Conservation (phyloP, 768 basidiomycete genomes). For the Sistotremastrum suecicum region DNA sequence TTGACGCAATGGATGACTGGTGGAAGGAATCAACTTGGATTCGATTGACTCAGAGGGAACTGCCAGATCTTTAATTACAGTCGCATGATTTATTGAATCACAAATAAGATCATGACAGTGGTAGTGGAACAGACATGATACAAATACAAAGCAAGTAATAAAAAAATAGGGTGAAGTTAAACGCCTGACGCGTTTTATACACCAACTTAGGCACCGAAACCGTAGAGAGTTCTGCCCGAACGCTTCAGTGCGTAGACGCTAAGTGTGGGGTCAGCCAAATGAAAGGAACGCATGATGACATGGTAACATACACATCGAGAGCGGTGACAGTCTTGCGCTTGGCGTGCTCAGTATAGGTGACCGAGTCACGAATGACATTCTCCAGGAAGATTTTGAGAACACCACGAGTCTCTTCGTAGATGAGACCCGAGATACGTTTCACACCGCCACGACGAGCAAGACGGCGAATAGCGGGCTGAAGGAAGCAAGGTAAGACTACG, state of each 20-base stretch:
- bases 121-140: too few species aligned
- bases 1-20: slow-evolving; percentile 77
- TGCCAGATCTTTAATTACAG: slow-evolving; percentile 47
- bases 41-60: slow-evolving; percentile 64
- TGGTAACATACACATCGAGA: slow-evolving; percentile 27
- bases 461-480: slow-evolving; percentile 35
- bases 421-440: slow-evolving; percentile 34
- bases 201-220: slow-evolving; percentile 30
- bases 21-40: slow-evolving; percentile 90
- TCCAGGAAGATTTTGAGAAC: slow-evolving; percentile 36
- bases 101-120: too few species aligned
- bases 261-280: too few species aligned
- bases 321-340: slow-evolving; percentile 43
- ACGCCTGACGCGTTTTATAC: too few species aligned
- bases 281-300: too few species aligned
- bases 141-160: too few species aligned
- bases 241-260: slow-evolving; percentile 44
- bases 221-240: slow-evolving; percentile 43
- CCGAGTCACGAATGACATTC: slow-evolving; percentile 13
- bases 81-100: not conserved
- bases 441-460: slow-evolving; percentile 39
- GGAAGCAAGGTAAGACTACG: slow-evolving; percentile 10
- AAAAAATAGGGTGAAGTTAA: too few species aligned
- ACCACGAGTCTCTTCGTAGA: slow-evolving; percentile 36
- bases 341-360: slow-evolving; percentile 52